Evolutionary conservation across 805 yeast species (phyloP).

Genomic region (Kazachstania africana): DNA sequence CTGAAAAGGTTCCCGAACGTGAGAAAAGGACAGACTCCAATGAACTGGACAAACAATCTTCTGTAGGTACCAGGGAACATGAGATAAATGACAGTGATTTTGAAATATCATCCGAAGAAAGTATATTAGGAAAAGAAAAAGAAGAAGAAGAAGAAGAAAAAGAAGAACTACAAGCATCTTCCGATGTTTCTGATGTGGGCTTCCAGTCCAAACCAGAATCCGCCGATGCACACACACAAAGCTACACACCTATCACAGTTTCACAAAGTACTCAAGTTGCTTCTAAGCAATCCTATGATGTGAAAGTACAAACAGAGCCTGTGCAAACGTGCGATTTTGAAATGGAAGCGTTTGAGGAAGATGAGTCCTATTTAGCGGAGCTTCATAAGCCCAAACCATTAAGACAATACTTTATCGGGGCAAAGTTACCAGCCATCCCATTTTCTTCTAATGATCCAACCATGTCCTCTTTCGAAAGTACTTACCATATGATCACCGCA

Average conservation of each 20-base stretch:
- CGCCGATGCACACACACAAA: too few relatives aligned
- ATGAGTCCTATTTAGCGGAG: constrained; percentile 23
- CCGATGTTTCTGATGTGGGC: too few relatives aligned
- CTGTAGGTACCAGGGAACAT: too few relatives aligned
- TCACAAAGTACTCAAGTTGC: too few relatives aligned
- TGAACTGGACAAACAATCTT: too few relatives aligned
- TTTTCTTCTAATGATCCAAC: constrained; percentile 8
- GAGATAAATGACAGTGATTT: too few relatives aligned
- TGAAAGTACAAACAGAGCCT: constrained; percentile 16
- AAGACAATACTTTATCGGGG: constrained; percentile 13
- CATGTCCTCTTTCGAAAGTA: constrained; percentile 16
- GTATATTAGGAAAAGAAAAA: background rate
- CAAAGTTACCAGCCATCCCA: constrained; percentile 7
- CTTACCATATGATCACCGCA: constrained; percentile 20
- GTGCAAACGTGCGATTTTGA: constrained; percentile 5
- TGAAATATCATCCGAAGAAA: background rate
- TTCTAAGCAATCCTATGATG: too few relatives aligned
- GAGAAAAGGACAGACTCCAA: too few relatives aligned
- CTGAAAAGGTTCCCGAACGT: too few relatives aligned
- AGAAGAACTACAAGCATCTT: background rate
- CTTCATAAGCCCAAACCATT: constrained; percentile 13
- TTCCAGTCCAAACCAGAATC: too few relatives aligned
- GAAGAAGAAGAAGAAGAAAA: background rate
- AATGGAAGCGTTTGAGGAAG: constrained; percentile 24
- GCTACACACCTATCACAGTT: too few relatives aligned